Percentiles rank a stretch among this genome's conserved stretches.
phyloP scores from a whole-genome alignment of 352 stramenopile genomes.

The Aphanomyces astaci region DNA sequence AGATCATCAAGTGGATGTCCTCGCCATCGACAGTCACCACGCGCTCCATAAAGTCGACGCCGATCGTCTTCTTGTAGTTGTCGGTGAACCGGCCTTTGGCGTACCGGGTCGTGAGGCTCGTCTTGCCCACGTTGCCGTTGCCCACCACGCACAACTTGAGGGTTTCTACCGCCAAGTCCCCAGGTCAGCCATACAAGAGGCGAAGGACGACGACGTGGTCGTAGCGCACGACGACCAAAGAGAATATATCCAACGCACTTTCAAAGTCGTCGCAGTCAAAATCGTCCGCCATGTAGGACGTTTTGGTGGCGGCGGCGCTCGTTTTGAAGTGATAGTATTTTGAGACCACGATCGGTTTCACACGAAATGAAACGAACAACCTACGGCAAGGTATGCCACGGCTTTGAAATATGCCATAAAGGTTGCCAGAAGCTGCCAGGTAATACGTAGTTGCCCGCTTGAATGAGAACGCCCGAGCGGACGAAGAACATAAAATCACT shows the following conservation, averaged over 20 bases:
- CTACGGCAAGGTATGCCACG: too few species aligned
- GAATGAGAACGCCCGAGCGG: too few species aligned
- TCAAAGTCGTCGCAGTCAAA: constrained; percentile 68
- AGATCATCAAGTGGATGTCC: constrained; percentile 72
- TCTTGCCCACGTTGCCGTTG: constrained; percentile 81
- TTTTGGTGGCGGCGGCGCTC: not conserved
- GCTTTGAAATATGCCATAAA: too few species aligned
- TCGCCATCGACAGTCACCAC: constrained; percentile 50
- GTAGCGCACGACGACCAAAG: not conserved
- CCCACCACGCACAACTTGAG: constrained; percentile 78
- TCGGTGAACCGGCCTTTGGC: constrained; percentile 68
- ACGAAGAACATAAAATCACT: too few species aligned
- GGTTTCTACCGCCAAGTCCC: constrained; percentile 35
- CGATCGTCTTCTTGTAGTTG: constrained; percentile 82
- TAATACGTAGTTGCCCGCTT: too few species aligned
- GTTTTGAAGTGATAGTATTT: not conserved
- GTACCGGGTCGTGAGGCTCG: constrained; percentile 70
- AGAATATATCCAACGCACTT: constrained; percentile 31
- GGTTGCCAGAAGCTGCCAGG: too few species aligned
- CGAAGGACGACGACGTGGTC: not conserved
- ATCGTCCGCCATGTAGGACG: not conserved
- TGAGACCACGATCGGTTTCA: not conserved
- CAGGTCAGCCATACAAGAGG: too few species aligned
- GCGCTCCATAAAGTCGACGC: constrained; percentile 80
- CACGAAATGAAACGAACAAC: not conserved